Percentiles rank a stretch among this genome's conserved stretches.
phyloP scores from a whole-genome alignment of 2,329 filamentous ascomycete species.

The Drechslerella stenobrocha region DNA sequence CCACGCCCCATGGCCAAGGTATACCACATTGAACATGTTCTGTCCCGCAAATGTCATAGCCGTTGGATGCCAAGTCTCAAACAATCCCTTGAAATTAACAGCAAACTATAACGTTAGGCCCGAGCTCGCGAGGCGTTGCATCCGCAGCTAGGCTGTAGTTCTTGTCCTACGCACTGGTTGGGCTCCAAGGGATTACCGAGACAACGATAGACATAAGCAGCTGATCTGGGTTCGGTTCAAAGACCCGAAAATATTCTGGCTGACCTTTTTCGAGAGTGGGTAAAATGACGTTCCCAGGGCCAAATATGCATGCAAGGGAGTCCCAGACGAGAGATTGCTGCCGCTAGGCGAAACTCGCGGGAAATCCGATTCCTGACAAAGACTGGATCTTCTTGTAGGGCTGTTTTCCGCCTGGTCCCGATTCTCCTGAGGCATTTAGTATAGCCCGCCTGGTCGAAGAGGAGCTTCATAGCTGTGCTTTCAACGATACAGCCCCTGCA shows the following conservation, averaged over 20 bases:
- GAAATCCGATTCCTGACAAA: conserved; percentile 22
- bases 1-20: too few species aligned
- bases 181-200: conserved; percentile 12
- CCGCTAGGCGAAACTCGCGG: conserved; percentile 39
- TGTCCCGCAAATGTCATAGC: too few species aligned
- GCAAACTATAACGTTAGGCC: conserved; percentile 22
- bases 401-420: conserved; percentile 33
- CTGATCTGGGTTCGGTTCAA: conserved; percentile 9
- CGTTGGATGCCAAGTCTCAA: conserved; percentile 16
- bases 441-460: too few species aligned
- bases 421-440: conserved; percentile 41
- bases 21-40: too few species aligned
- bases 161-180: conserved; percentile 35
- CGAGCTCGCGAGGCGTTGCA: too few species aligned
- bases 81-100: conserved; percentile 13
- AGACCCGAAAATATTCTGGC: conserved; percentile 17
- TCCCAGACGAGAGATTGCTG: conserved; percentile 17
- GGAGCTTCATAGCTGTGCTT: too few species aligned
- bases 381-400: conserved; percentile 22
- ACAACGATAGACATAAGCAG: conserved; percentile 22
- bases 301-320: conserved; percentile 27
- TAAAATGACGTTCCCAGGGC: conserved; percentile 7
- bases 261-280: conserved; percentile 29
- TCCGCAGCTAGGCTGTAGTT: conserved; percentile 25
- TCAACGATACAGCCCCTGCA: too few species aligned